Conservation (phyloP, 2,329 filamentous ascomycete genomes). For the Exophiala sideris region DNA sequence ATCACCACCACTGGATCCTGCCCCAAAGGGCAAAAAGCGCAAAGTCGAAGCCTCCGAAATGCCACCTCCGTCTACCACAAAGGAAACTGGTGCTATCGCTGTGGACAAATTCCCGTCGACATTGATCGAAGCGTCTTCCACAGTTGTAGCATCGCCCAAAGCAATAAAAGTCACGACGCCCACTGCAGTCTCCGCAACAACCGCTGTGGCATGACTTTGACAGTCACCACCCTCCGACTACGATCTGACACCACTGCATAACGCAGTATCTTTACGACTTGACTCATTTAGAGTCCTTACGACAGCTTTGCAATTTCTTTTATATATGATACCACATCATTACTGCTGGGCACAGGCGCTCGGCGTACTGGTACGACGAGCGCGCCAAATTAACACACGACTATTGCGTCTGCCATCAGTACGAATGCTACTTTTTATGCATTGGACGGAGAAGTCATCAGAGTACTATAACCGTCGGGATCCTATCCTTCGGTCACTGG, state of each 20-base stretch:
- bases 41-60: conserved; percentile 50
- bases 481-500: not conserved
- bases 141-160: conserved; percentile 1
- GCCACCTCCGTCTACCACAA: conserved; percentile 19
- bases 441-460: not conserved
- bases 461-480: conserved; percentile 1
- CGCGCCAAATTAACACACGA: conserved; percentile 7
- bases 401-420: conserved; percentile 2
- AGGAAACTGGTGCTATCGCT: conserved; percentile 10
- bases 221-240: not conserved
- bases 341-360: conserved; percentile 19
- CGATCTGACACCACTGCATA: not conserved
- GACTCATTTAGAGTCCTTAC: conserved; percentile 10
- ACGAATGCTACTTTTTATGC: not conserved
- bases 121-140: conserved; percentile 10
- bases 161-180: conserved; percentile 6
- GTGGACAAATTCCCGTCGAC: conserved; percentile 18
- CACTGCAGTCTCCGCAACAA: conserved; percentile 8
- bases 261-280: not conserved
- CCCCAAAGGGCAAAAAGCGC: conserved; percentile 88
- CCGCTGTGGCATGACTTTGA: conserved; percentile 11
- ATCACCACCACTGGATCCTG: conserved; percentile 71
- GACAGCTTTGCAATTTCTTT: conserved; percentile 12
- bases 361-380: conserved; percentile 20
- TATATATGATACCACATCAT: conserved; percentile 25